These are phyloP conservation scores for Monascus purpureus DNA, from an alignment of 495 filamentous ascomycete genomes.

Conservation along the genomic window DNA sequence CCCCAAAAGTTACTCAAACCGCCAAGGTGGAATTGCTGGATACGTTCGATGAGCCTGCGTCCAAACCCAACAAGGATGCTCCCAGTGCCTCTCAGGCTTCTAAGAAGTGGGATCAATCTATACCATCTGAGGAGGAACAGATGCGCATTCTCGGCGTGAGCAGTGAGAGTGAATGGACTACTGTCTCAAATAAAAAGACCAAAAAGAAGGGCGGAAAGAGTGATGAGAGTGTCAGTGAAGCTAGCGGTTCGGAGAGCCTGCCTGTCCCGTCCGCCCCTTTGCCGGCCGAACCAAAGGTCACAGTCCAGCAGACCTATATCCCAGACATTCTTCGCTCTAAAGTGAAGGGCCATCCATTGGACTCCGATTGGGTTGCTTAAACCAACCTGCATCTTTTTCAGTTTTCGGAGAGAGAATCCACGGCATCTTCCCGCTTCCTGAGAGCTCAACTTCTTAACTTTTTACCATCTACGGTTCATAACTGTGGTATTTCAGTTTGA, in stretches of 20 bases:
- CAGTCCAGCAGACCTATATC: conserved; percentile 29
- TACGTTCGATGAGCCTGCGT: conserved; percentile 48
- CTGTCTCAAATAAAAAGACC: conserved; percentile 55
- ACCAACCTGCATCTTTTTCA: background rate
- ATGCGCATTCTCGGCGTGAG: conserved; percentile 48
- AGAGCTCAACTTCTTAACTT: conserved; percentile 5
- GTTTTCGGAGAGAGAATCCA: too few relatives aligned
- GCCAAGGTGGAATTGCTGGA: conserved; percentile 48
- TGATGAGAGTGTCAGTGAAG: conserved; percentile 28
- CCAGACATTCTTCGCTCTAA: conserved; percentile 25
- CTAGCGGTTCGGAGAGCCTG: conserved; percentile 26
- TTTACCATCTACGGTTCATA: too few relatives aligned
- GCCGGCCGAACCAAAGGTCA: conserved; percentile 26
- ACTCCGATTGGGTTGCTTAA: conserved; percentile 46
- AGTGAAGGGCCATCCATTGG: conserved; percentile 38
- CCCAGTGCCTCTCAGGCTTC: conserved; percentile 12
- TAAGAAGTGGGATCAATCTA: conserved; percentile 38
- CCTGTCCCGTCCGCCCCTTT: conserved; percentile 14
- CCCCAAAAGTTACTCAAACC: conserved; percentile 12
- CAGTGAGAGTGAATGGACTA: conserved; percentile 55
- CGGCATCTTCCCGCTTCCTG: conserved; percentile 3
- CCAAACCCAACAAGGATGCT: conserved; percentile 22
- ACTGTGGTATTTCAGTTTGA: too few relatives aligned
- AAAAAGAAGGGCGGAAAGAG: conserved; percentile 36
- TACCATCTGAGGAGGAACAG: conserved; percentile 79